phyloP scores from a whole-genome alignment of 2,329 filamentous ascomycete species.

The Epichloe coenophiala region DNA sequence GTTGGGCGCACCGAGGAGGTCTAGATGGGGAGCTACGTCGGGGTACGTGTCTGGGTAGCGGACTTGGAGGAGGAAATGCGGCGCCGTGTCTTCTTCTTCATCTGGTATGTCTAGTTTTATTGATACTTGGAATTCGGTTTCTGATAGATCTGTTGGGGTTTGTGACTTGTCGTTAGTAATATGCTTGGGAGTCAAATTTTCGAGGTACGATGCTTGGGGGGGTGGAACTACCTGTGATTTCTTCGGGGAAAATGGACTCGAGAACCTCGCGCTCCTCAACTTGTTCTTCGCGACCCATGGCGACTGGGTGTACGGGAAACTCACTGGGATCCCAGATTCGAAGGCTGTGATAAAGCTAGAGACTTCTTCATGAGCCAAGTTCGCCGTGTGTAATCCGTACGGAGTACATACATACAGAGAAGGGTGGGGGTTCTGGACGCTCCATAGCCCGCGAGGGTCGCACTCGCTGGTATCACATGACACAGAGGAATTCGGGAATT shows the following conservation, averaged over 20 bases:
- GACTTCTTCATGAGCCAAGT: too few species aligned
- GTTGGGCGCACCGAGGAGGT: constrained; percentile 63
- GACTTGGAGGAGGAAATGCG: constrained; percentile 69
- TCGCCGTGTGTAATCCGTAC: too few species aligned
- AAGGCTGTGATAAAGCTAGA: not conserved
- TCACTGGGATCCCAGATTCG: not conserved
- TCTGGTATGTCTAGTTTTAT: constrained; percentile 69
- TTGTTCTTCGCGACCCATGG: constrained; percentile 73
- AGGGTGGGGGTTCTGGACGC: constrained; percentile 11
- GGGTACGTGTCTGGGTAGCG: constrained; percentile 86
- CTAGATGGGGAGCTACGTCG: constrained; percentile 70
- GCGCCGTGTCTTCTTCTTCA: constrained; percentile 47
- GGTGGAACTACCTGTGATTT: constrained; percentile 62
- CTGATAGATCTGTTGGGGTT: constrained; percentile 60
- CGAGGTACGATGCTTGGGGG: too few species aligned
- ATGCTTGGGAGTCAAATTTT: too few species aligned
- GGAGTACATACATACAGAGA: too few species aligned
- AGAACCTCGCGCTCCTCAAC: constrained; percentile 93
- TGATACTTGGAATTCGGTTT: constrained; percentile 75
- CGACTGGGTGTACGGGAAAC: not conserved
- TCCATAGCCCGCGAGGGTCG: constrained; percentile 13
- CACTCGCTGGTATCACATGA: too few species aligned
- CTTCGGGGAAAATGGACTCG: constrained; percentile 94
- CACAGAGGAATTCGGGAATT: too few species aligned
- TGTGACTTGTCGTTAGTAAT: not conserved